These are phyloP conservation scores for Cicer chorassanicum DNA, from an alignment of 306 rosid species.

Conservation along the genomic window DNA sequence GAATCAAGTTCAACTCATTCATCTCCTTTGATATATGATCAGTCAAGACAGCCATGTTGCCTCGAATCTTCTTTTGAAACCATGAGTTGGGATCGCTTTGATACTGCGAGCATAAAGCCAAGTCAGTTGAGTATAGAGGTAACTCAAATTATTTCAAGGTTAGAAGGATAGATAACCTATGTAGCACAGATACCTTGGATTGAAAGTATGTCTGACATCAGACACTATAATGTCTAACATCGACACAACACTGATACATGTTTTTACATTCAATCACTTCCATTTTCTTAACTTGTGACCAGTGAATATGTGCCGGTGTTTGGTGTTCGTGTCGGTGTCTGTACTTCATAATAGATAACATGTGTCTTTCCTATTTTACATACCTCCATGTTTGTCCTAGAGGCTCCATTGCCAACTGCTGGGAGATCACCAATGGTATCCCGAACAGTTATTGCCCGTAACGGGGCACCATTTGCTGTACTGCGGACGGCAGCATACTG, in stretches of 20 bases:
- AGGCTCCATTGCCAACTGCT: slow-evolving; percentile 87
- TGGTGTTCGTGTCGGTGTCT: too few species aligned
- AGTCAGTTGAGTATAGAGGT: slow-evolving; percentile 12
- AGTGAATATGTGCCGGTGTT: too few species aligned
- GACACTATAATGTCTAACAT: too few species aligned
- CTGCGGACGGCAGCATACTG: slow-evolving; percentile 89
- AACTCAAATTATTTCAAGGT: slow-evolving; percentile 5
- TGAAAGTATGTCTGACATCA: too few species aligned
- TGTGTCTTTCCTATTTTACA: slow-evolving; percentile 7
- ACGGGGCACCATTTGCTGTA: slow-evolving; percentile 91
- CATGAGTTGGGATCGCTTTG: slow-evolving; percentile 78
- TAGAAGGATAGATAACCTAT: neutral
- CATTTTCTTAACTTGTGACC: too few species aligned
- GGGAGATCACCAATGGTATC: slow-evolving; percentile 99
- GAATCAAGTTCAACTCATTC: slow-evolving; percentile 87
- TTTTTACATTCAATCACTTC: too few species aligned
- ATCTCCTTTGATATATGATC: slow-evolving; percentile 96
- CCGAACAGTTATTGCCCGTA: slow-evolving; percentile 88
- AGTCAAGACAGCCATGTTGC: slow-evolving; percentile 68
- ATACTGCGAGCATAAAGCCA: slow-evolving; percentile 58
- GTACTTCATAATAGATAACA: neutral
- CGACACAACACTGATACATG: too few species aligned
- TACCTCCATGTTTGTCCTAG: slow-evolving; percentile 73
- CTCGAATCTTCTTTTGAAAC: slow-evolving; percentile 90
- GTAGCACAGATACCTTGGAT: too few species aligned